Evolutionary conservation across 1,139 yeast genomes (phyloP), one percentile per base, ranked within the genome.

Genomic region (Casaregolazyma lundiana): DNA sequence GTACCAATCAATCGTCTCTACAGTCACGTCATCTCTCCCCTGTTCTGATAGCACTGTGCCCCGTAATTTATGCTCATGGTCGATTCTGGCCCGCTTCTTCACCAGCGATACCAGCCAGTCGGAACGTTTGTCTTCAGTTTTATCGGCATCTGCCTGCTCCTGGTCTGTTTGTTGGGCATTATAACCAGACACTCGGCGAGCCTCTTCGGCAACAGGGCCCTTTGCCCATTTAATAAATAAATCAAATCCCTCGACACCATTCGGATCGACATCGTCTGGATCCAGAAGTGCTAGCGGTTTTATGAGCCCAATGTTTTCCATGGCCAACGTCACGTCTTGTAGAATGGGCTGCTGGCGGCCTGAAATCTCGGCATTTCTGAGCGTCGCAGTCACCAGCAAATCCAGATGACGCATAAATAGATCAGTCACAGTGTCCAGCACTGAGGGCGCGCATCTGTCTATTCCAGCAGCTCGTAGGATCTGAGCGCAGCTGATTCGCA

Each of bases 391-490:
- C 2, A 77, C 65, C 29, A 84, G 60, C 26, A 76, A 64, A 40
- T 66, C 65, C 34, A 85, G 61, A 59, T 78, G 80, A 40, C 80
- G 73, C 13, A 81, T 66, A 58, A 80, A 75, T 5, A 85, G 54
- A 54, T 84, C 92, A 0, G 89, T 78, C 24, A 83, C 54, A 2
- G 77, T 71, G 59, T 83, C 84, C 9, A 85, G 67, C 6, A 81
- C 73, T 6, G 76, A 68, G 1, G 87, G 84, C 40, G 78, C 70
- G 52, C 87, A 78, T 54, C 80, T 72, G 56, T 85, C 95, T 54
- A 85, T 81, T 1, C 95, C 95, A 16, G 78, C 73, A 0, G 87
- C 76, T 49, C 85, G 76, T 43, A 86, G 70, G 15, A 84, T 68
- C 66, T 75, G 95, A 21, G 83, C 76, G 49, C 83, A 73, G 0